Percentiles rank a stretch among this genome's conserved stretches.
These are phyloP conservation scores for Pseudogymnoascus sp. DNA, from an alignment of 2,329 filamentous ascomycete genomes.

Conservation along the genomic window DNA sequence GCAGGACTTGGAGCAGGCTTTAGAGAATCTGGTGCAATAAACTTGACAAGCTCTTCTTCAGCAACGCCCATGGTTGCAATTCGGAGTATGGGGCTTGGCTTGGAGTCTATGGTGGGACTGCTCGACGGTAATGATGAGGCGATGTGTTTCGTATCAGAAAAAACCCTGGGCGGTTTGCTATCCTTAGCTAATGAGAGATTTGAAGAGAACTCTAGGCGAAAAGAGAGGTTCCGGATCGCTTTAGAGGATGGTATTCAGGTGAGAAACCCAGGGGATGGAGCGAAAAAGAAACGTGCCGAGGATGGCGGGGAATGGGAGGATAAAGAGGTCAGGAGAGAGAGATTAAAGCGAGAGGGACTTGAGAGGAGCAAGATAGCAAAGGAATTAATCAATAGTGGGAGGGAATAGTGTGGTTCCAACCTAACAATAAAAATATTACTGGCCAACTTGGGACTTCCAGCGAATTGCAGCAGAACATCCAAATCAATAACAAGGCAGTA, in stretches of 20 bases:
- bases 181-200: conserved; percentile 69
- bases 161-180: conserved; percentile 60
- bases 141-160: conserved; percentile 50
- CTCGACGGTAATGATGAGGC: conserved; percentile 29
- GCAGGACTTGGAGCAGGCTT: conserved; percentile 78
- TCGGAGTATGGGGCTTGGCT: conserved; percentile 69
- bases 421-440: background rate
- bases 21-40: conserved; percentile 79
- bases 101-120: conserved; percentile 70
- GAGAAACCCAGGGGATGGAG: conserved; percentile 16
- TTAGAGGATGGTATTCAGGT: conserved; percentile 16
- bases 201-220: conserved; percentile 57
- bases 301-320: conserved; percentile 47
- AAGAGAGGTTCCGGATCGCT: conserved; percentile 51
- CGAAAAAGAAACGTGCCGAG: conserved; percentile 23
- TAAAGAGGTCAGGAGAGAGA: conserved; percentile 40
- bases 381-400: background rate
- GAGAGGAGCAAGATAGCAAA: conserved; percentile 32
- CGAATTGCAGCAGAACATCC: background rate
- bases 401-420: background rate
- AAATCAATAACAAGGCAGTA: background rate
- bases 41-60: conserved; percentile 36
- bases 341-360: conserved; percentile 52
- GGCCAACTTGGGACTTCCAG: background rate
- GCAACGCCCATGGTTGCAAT: conserved; percentile 71